Base-by-base conservation (phyloP, 1,139 yeast genomes). In the Geotrichum cucujoidarum region DNA sequence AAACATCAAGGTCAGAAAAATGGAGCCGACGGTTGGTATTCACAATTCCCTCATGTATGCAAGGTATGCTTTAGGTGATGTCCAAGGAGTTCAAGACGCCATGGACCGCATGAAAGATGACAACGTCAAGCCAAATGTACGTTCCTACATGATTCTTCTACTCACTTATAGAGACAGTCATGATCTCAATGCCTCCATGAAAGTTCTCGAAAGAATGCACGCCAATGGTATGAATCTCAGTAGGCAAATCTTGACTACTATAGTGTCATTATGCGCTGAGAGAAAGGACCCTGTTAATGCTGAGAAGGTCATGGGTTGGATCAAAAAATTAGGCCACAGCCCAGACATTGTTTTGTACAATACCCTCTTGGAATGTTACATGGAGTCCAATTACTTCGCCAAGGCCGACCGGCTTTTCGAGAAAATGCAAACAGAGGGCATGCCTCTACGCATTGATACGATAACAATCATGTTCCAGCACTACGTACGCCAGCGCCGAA, bases 11-110 rank as follows among this genome's bases (percentile, higher is more conserved):
- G 65, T 69, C 49, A 69, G 83, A 50, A 71, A 73, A 0, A 66
- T 80, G 56, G 56, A 54, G 3, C 85, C 88, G 1, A 71, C 72
- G 4, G 68, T 74, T 14, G 61, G 69, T 4, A 72, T 83, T 1
- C 65, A 75, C 39, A 64, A 64, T 36, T 67, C 69, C 3, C 40
- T 84, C 35, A 72, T 85, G 53, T 66, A 68, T 36, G 68, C 77
- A 3, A 66, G 76, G 47, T 65, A 77, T 14, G 68, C 69, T 35
- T 60, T 70, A 7, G 75, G 78, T 21, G 75, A 82, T 43, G 61
- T 70, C 24, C 63, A 66, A 0, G 75, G 72, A 18, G 83, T 77
- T 6, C 60, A 70, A 25, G 58, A 62, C 31, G 68, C 72, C 57
- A 78, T 72, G 54, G 65, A 70, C 25, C 64, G 68, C 17, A 70